Conservation (phyloP, 805 yeast species). For the Wickerhamomyces pijperi region DNA sequence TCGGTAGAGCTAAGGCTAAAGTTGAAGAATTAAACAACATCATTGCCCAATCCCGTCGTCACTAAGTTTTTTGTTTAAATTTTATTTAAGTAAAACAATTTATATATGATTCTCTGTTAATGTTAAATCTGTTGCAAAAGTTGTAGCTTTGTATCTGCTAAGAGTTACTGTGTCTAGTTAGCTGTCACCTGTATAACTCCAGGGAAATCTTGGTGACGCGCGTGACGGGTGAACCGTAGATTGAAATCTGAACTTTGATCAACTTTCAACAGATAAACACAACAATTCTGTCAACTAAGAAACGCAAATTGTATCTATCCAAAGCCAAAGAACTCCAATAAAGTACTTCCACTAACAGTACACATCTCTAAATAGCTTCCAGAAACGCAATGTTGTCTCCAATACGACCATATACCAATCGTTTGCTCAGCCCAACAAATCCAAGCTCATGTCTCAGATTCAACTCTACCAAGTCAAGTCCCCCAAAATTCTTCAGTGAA, state of each 20-base stretch:
- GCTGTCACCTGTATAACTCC: too few relatives aligned
- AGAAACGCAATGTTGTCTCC: background rate
- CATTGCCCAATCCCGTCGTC: slow-evolving; percentile 96
- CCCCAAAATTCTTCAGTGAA: background rate
- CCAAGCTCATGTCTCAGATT: background rate
- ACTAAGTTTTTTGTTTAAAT: slow-evolving; percentile 30
- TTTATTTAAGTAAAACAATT: background rate
- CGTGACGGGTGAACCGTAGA: too few relatives aligned
- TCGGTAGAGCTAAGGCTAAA: slow-evolving; percentile 99
- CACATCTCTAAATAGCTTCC: too few relatives aligned
- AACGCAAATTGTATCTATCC: too few relatives aligned
- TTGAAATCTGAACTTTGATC: too few relatives aligned
- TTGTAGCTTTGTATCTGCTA: slow-evolving; percentile 12
- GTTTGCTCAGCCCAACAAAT: background rate
- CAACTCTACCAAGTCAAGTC: background rate
- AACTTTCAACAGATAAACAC: too few relatives aligned
- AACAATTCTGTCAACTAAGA: too few relatives aligned
- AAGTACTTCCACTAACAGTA: too few relatives aligned
- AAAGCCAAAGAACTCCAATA: too few relatives aligned
- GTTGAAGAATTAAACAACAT: slow-evolving; percentile 96
- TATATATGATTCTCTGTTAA: slow-evolving; percentile 7
- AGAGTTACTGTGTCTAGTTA: too few relatives aligned
- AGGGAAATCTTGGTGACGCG: too few relatives aligned
- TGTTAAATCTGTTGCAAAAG: too few relatives aligned
- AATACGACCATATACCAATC: background rate